Evolutionary conservation across 1,284 basidiomycete species (phyloP), one percentile per base, ranked within the genome.

Genomic region (Cryptococcus sp.): DNA sequence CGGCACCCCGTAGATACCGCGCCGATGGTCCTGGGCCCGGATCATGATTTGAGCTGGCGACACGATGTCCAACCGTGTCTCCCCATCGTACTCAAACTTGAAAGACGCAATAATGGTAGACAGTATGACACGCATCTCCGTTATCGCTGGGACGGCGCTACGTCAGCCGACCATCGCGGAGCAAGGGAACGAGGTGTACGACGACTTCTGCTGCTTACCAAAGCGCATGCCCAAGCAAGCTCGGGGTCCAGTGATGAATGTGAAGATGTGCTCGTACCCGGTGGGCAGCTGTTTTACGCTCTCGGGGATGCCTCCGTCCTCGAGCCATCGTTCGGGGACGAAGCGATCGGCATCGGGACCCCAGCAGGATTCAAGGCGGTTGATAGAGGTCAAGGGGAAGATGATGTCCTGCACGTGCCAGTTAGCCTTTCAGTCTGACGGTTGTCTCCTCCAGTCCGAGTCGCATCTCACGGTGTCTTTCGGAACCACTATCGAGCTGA

Each of bases 21-120:
- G 37, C 21, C 35, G 40, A 12, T 44, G 35, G 37, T 55, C 53
- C 44, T 49, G 53, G 11, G 53, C 53, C 23, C 53, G 45, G 23
- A 55, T 47, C 53, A 55, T 55, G 46, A 55, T 55, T 21, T 55
- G 53, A 9, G 53, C 46, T 8, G 53, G 53, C 13, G 46, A 39
- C 7, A 55, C 53, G 24, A 55, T 48, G 28, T 55, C 53, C 46
- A 55, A 37, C 20, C 46, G 53, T 3, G 18, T n/a, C 23, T 55
- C 53, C 21, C 36, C 46, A 13, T 39, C 37, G 20, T n/a, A 36
- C 33, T 13, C 15, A 28, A 55, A 55, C 13, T 20, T 23, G 53
- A 48, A 55, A 15, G 18, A 24, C 13, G 53, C 23, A n/a, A 55
- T 11, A 5, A 55, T 9, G 8, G 45, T 40, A 9, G 53, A 47